Conservation (phyloP, 2,329 filamentous ascomycete genomes). For the Geoglossum cookeanum region DNA sequence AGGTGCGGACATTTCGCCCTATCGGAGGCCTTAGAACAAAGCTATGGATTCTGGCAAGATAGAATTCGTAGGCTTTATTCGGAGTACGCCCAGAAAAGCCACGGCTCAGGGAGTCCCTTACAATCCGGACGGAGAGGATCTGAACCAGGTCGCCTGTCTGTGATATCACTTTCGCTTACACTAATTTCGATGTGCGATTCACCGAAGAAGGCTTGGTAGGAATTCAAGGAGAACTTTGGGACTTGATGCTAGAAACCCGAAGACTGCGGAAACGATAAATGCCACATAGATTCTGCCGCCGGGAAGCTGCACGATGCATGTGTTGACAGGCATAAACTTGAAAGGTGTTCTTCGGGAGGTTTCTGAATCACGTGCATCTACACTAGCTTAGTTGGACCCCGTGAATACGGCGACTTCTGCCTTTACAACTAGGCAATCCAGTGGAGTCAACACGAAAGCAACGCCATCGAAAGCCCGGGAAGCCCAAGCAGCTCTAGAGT, state of each 20-base stretch:
- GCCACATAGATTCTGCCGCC: background rate
- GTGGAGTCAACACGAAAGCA: background rate
- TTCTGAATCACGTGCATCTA: background rate
- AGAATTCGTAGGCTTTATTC: background rate
- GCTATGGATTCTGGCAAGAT: background rate
- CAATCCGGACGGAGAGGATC: background rate
- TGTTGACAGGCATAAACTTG: background rate
- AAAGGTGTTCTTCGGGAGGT: background rate
- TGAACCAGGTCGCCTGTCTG: background rate
- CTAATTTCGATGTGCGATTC: background rate
- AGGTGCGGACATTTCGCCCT: slow-evolving; percentile 24
- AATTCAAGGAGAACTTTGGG: background rate
- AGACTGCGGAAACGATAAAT: background rate
- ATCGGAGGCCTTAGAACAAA: background rate
- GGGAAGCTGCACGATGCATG: background rate
- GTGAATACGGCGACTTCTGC: background rate
- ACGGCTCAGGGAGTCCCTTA: background rate
- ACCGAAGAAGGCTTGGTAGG: background rate
- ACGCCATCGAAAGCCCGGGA: background rate
- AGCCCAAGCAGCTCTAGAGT: background rate
- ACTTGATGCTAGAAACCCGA: background rate
- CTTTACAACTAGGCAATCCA: background rate
- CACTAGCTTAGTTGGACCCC: background rate
- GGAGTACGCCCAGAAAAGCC: background rate
- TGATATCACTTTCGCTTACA: slow-evolving; percentile 1